Base-by-base conservation (phyloP, 768 basidiomycete genomes). In the Mycena epipterygia region DNA sequence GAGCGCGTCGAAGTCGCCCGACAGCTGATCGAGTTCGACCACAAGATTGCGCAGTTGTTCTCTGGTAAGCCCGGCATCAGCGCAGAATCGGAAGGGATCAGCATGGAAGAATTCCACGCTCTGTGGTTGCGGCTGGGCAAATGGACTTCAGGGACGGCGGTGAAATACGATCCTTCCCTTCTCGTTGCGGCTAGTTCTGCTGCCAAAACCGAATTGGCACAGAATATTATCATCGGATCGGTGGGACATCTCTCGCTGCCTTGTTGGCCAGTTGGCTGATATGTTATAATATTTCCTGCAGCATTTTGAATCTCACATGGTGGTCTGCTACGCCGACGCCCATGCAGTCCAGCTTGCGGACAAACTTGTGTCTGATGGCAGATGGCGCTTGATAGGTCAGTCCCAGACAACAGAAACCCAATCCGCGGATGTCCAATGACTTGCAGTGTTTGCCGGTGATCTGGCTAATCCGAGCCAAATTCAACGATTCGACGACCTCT, bases 11-110 rank as follows among this genome's bases (percentile, higher is more conserved):
- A 78, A 55, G 79, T 75, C 62, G 85, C 84, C 0, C 75, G 82
- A 46, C 79, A 82, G 25, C 79, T 87, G 41, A 84, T 85, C 69
- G 76, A 81, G 51, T 84, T 83, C 59, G 84, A 85, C 72, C 76
- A 78, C 53, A 80, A 81, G 70, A 79, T 84, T 70, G 76, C 80
- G 3, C 75, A 76, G 9, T 74, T 84, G 25, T 84, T 84, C 73
- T 84, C 81, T 11, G 81, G 70, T 1, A 70, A 68, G 29, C 73
- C 73, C 25, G 69, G 67, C 25, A 59, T 69, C 9, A n/a, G n/a
- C n/a, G 64, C 71, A 2, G 67, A 73, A 30, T 64, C 63, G 1
- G 72, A 69, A 42, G 72, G 72, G 27, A 58, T 73, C 44, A 73
- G 72, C 27, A 68, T 73, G 51, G 49, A 64, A 23, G 72, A 73